Conservation (phyloP, 352 stramenopile species). For the Phytopythium kandeliae region DNA sequence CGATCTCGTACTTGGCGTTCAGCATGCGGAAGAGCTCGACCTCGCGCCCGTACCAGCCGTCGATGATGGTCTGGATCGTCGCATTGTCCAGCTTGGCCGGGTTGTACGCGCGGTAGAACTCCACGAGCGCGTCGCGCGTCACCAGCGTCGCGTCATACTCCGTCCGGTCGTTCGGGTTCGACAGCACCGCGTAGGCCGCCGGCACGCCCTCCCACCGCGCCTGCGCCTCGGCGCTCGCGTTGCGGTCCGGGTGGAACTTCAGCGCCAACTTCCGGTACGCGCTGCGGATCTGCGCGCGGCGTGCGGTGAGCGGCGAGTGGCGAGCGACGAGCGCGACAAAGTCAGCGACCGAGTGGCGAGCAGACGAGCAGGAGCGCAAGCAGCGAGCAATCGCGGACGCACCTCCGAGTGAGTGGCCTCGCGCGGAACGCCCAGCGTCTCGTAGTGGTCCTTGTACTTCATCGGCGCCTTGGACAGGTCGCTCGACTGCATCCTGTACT, state of each 20-base stretch:
- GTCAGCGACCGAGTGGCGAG: too few species aligned
- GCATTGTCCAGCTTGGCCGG: slow-evolving; percentile 78
- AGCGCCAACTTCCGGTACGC: slow-evolving; percentile 86
- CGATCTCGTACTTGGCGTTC: slow-evolving; percentile 82
- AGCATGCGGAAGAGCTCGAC: slow-evolving; percentile 87
- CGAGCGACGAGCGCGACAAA: too few species aligned
- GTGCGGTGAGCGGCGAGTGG: too few species aligned
- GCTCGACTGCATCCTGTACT: slow-evolving; percentile 79
- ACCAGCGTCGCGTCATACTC: slow-evolving; percentile 77
- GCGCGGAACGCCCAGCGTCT: slow-evolving; percentile 52
- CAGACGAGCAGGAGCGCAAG: too few species aligned
- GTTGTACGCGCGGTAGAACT: slow-evolving; percentile 84
- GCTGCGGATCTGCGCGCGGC: slow-evolving; percentile 80
- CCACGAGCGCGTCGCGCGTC: slow-evolving; percentile 69
- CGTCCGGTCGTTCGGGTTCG: slow-evolving; percentile 68
- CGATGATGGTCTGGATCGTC: slow-evolving; percentile 84
- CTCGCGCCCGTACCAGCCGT: slow-evolving; percentile 79
- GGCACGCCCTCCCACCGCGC: slow-evolving; percentile 74
- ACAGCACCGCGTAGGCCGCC: slow-evolving; percentile 68
- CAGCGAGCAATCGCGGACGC: too few species aligned
- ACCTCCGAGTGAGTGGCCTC: slow-evolving; percentile 67
- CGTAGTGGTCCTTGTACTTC: slow-evolving; percentile 80
- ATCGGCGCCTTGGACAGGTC: slow-evolving; percentile 48
- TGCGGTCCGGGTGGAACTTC: slow-evolving; percentile 90
- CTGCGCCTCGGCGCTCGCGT: slow-evolving; percentile 67